phyloP scores from a whole-genome alignment of 495 filamentous ascomycete genomes.

The Hyaloscypha variabilis region DNA sequence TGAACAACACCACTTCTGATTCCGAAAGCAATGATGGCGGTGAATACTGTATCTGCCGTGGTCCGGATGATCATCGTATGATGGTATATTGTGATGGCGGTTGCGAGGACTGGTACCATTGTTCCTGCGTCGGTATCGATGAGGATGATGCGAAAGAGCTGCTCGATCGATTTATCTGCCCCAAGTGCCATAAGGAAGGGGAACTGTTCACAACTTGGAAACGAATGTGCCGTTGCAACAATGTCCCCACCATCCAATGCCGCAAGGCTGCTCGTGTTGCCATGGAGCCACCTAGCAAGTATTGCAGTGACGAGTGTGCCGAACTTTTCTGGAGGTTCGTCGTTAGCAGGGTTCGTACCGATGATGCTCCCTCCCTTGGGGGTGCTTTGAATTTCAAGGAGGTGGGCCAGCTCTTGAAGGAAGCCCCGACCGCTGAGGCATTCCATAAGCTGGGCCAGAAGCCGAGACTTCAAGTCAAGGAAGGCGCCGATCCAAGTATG shows the following conservation, averaged over 20 bases:
- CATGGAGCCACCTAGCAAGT: constrained; percentile 59
- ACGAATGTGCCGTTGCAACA: constrained; percentile 62
- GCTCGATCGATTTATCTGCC: constrained; percentile 71
- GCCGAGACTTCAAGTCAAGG: constrained; percentile 16
- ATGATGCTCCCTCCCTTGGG: constrained; percentile 26
- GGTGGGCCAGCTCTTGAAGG: constrained; percentile 55
- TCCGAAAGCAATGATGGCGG: constrained; percentile 49
- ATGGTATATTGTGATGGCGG: constrained; percentile 76
- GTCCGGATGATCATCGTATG: constrained; percentile 72
- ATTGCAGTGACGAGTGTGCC: constrained; percentile 69
- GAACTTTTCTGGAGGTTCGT: constrained; percentile 50
- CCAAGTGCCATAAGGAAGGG: constrained; percentile 56
- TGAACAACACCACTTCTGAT: constrained; percentile 23
- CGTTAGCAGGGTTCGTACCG: constrained; percentile 36
- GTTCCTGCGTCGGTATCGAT: constrained; percentile 66
- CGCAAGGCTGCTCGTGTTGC: constrained; percentile 59
- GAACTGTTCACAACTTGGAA: constrained; percentile 67
- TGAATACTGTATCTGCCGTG: constrained; percentile 71
- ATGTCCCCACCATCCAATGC: constrained; percentile 41
- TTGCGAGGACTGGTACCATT: constrained; percentile 78
- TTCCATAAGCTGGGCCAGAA: constrained; percentile 61
- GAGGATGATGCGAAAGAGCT: constrained; percentile 55
- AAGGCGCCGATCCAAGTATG: constrained; percentile 25
- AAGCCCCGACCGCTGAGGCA: constrained; percentile 48
- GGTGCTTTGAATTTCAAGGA: constrained; percentile 40